Conservation (phyloP, 2,329 filamentous ascomycete genomes). For the Nakataea oryzae region DNA sequence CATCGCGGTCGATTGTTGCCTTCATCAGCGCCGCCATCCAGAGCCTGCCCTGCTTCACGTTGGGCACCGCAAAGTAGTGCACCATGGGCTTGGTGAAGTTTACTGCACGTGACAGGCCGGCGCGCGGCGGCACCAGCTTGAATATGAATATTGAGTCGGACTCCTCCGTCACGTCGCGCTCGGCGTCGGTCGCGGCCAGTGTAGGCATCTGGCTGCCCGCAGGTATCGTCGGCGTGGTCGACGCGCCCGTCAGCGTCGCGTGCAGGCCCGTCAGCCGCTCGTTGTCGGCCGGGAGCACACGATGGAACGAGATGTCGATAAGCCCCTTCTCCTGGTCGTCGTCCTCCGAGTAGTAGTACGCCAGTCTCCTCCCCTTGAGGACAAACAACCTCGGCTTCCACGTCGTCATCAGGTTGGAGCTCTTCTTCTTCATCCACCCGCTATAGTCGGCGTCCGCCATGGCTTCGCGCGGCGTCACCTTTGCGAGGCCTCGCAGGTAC, state of each 20-base stretch:
- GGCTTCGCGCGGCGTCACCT: slow-evolving; percentile 71
- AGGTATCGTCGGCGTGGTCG: slow-evolving; percentile 49
- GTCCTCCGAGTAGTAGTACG: slow-evolving; percentile 92
- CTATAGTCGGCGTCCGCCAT: slow-evolving; percentile 84
- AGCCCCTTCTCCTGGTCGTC: slow-evolving; percentile 90
- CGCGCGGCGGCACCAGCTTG: slow-evolving; percentile 86
- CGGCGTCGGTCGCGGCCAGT: slow-evolving; percentile 32
- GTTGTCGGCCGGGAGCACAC: slow-evolving; percentile 88
- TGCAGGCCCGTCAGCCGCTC: slow-evolving; percentile 85
- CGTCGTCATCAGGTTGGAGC: slow-evolving; percentile 87
- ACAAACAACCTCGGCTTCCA: slow-evolving; percentile 98
- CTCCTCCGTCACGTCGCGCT: slow-evolving; percentile 29
- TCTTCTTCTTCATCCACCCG: slow-evolving; percentile 99
- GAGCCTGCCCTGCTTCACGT: slow-evolving; percentile 72
- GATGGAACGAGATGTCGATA: slow-evolving; percentile 95
- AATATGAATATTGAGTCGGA: slow-evolving; percentile 83
- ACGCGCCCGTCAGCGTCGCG: slow-evolving; percentile 84
- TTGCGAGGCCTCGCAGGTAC: slow-evolving; percentile 76
- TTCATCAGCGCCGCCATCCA: slow-evolving; percentile 99
- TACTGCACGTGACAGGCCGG: slow-evolving; percentile 78
- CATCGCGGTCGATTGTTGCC: slow-evolving; percentile 91
- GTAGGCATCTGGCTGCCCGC: slow-evolving; percentile 34
- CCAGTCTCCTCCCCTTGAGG: slow-evolving; percentile 78
- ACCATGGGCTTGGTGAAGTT: slow-evolving; percentile 97
- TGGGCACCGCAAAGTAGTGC: slow-evolving; percentile 95